Percentiles rank a stretch among this genome's conserved stretches.
phyloP scores from a whole-genome alignment of 805 yeast genomes.

The Ogataea glucozyma region DNA sequence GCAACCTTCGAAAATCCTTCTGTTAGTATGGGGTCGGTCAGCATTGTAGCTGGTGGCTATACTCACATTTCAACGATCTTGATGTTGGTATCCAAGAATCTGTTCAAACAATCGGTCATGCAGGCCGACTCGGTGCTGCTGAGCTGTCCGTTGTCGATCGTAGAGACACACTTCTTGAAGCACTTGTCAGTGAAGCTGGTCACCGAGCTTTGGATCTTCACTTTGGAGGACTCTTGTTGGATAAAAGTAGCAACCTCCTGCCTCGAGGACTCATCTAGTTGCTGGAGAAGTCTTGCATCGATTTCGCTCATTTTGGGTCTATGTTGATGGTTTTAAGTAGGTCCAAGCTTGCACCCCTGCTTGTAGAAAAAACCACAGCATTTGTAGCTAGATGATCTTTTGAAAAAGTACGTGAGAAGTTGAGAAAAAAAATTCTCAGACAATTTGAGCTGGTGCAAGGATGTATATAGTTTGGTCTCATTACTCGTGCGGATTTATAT shows the following conservation, averaged over 20 bases:
- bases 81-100: slow-evolving; percentile 86
- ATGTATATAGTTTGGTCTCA: neutral
- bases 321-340: too few species aligned
- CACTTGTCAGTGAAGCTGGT: slow-evolving; percentile 90
- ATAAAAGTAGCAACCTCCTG: slow-evolving; percentile 74
- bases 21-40: slow-evolving; percentile 13
- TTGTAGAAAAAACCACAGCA: too few species aligned
- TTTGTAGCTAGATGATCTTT: too few species aligned
- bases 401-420: too few species aligned
- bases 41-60: neutral
- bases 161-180: slow-evolving; percentile 77
- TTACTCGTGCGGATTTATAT: neutral
- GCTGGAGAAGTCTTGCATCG: slow-evolving; percentile 29
- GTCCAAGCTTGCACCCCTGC: too few species aligned
- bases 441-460: slow-evolving; percentile 1
- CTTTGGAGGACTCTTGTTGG: slow-evolving; percentile 81
- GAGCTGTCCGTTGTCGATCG: slow-evolving; percentile 49
- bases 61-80: slow-evolving; percentile 64
- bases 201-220: slow-evolving; percentile 83
- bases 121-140: slow-evolving; percentile 66
- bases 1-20: slow-evolving; percentile 14
- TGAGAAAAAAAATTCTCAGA: neutral
- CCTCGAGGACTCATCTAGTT: slow-evolving; percentile 66
- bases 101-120: slow-evolving; percentile 75
- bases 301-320: slow-evolving; percentile 26